Conservation (phyloP, 2,329 filamentous ascomycete genomes). For the Plectosphaerella plurivora region DNA sequence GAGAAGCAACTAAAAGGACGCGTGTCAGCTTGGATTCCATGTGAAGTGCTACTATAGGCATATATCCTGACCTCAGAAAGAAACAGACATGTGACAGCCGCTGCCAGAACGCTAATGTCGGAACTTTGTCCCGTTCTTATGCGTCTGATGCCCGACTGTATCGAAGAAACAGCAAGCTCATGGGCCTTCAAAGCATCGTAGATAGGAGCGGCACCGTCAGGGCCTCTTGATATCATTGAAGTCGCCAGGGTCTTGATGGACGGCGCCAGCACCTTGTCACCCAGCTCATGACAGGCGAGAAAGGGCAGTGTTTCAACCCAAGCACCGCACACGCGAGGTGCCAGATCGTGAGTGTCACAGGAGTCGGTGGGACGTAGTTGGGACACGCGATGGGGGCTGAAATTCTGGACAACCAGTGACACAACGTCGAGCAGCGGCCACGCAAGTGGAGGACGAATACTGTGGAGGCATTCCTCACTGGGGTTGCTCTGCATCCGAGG, state of each 20-base stretch:
- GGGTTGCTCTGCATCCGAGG: not conserved
- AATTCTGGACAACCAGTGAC: slow-evolving; percentile 17
- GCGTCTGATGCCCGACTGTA: slow-evolving; percentile 15
- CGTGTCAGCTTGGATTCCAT: not conserved
- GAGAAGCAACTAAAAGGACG: slow-evolving; percentile 19
- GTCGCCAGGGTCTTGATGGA: slow-evolving; percentile 27
- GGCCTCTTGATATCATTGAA: slow-evolving; percentile 19
- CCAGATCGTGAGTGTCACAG: slow-evolving; percentile 9
- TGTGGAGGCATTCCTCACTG: not conserved
- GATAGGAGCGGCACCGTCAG: slow-evolving; percentile 12
- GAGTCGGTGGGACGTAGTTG: slow-evolving; percentile 3
- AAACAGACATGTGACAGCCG: slow-evolving; percentile 30
- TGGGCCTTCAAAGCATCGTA: slow-evolving; percentile 22
- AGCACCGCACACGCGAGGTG: slow-evolving; percentile 31
- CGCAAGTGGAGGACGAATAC: slow-evolving; percentile 2
- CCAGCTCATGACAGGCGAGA: slow-evolving; percentile 14
- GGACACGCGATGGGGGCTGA: slow-evolving; percentile 5
- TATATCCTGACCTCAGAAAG: slow-evolving; percentile 15
- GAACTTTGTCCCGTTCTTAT: not conserved
- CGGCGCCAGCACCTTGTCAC: slow-evolving; percentile 17
- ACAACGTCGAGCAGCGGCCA: slow-evolving; percentile 19
- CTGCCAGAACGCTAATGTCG: slow-evolving; percentile 18
- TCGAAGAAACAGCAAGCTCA: slow-evolving; percentile 19
- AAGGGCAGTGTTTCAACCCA: slow-evolving; percentile 33
- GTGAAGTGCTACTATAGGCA: not conserved